Percentiles rank a stretch among this genome's conserved stretches.
Evolutionary conservation across 225 moss, liverwort and hornwort species (phyloP).

Genomic region (Bryum argenteum): DNA sequence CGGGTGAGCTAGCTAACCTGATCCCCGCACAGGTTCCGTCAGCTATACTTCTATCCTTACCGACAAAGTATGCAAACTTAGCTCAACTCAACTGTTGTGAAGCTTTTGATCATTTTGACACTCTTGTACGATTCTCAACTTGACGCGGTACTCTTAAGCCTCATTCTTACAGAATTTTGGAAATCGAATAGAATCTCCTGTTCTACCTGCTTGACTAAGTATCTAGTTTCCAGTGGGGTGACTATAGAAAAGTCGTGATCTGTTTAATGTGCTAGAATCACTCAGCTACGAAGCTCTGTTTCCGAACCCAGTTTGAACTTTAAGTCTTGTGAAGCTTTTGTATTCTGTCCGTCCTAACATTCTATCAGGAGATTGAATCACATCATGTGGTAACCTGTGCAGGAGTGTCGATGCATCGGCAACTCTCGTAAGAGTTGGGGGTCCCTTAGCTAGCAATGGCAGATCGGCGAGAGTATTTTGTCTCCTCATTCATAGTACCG

Average conservation of each 20-base stretch:
- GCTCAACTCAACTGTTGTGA: not conserved
- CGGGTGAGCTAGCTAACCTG: not conserved
- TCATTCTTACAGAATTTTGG: no score
- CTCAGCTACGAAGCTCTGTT: no score
- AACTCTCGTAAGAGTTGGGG: not conserved
- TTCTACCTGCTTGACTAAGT: no score
- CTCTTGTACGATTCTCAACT: no score
- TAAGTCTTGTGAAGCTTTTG: no score
- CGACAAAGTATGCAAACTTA: not conserved
- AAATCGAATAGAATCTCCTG: no score
- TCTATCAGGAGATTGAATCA: not conserved
- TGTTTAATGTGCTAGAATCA: no score
- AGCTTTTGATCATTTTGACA: not conserved
- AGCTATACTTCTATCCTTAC: not conserved
- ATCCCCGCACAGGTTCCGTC: not conserved
- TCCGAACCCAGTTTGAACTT: no score
- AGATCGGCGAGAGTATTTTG: conserved; percentile 17
- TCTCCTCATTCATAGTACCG: conserved; percentile 2
- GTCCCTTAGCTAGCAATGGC: conserved; percentile 6
- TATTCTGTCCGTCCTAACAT: no score
- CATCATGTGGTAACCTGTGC: not conserved
- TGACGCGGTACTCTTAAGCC: no score
- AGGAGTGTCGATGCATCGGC: not conserved
- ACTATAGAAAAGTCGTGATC: no score
- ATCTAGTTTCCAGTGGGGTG: no score